These are phyloP conservation scores for Aquilaria malaccensis DNA, from an alignment of 345 rosid species.

Conservation along the genomic window DNA sequence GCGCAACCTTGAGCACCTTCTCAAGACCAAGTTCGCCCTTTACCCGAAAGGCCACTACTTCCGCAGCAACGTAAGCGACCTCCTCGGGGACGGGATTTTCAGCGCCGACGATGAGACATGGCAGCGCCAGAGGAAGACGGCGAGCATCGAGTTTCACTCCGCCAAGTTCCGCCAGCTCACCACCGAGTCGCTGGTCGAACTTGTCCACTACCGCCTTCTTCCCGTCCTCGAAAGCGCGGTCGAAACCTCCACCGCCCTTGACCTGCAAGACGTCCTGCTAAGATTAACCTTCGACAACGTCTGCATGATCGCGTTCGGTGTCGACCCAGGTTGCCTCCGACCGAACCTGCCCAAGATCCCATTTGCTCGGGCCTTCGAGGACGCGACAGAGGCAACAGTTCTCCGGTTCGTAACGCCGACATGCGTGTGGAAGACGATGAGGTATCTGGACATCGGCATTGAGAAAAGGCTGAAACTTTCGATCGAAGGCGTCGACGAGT, in stretches of 20 bases:
- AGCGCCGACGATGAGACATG: constrained; percentile 80
- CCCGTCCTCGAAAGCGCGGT: constrained; percentile 58
- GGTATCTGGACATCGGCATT: constrained; percentile 50
- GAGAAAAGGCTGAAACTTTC: constrained; percentile 72
- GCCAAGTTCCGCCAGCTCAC: constrained; percentile 71
- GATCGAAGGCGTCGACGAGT: constrained; percentile 65
- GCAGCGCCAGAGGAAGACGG: constrained; percentile 81
- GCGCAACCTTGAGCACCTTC: constrained; percentile 76
- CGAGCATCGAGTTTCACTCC: constrained; percentile 93
- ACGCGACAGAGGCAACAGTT: constrained; percentile 72
- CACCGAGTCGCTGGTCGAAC: constrained; percentile 54
- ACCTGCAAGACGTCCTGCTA: constrained; percentile 73
- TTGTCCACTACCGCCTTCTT: constrained; percentile 67
- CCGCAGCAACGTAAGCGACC: constrained; percentile 60
- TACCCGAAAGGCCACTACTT: constrained; percentile 85
- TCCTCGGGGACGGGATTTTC: constrained; percentile 87
- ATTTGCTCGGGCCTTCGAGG: constrained; percentile 87
- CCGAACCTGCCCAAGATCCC: constrained; percentile 59
- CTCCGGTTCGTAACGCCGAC: constrained; percentile 73
- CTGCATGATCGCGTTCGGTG: constrained; percentile 93
- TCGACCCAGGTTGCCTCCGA: constrained; percentile 78
- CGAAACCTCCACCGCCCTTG: constrained; percentile 32
- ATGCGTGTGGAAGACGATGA: constrained; percentile 77
- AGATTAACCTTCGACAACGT: constrained; percentile 88
- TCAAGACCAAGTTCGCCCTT: constrained; percentile 73